Conservation (phyloP, 352 stramenopile genomes). For the Bremia lactucae region DNA sequence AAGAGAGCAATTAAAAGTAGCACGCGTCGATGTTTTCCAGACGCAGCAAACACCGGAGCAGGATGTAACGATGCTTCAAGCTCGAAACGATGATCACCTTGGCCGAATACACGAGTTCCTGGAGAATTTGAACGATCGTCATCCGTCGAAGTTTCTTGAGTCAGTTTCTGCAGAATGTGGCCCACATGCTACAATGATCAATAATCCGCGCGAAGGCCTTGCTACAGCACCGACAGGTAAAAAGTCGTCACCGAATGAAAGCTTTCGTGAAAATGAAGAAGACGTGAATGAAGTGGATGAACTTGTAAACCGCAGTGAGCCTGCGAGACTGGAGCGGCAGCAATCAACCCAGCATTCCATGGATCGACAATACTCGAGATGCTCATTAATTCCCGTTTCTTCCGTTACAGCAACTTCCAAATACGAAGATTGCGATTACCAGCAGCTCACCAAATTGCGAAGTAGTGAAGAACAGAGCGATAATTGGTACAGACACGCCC, state of each 20-base stretch:
- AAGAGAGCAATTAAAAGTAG: conserved; percentile 14
- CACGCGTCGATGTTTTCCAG: conserved; percentile 14
- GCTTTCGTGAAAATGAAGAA: no score
- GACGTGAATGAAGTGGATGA: background rate
- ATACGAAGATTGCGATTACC: conserved; percentile 18
- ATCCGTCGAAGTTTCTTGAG: background rate
- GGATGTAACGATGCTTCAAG: conserved; percentile 11
- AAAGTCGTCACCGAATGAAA: no score
- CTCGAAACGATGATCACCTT: conserved; percentile 5
- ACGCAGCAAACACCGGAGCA: conserved; percentile 10
- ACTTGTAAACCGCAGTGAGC: background rate
- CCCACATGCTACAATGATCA: no score
- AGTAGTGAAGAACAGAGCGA: conserved; percentile 8
- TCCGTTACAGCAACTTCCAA: background rate
- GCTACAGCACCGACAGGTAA: no score
- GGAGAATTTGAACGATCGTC: background rate
- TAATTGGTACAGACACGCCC: conserved; percentile 24
- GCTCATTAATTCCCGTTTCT: background rate
- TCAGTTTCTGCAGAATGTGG: no score
- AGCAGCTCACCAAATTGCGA: conserved; percentile 26
- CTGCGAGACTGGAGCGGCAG: background rate
- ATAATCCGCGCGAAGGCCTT: no score
- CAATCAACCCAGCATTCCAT: no score
- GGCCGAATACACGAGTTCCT: no score
- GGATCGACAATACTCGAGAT: background rate